A percentile compares a stretch with the other conserved stretches of the same genome.
These are phyloP conservation scores for Vitellaria paradoxa DNA, from an alignment of 179 eudicot species.

Conservation along the genomic window DNA sequence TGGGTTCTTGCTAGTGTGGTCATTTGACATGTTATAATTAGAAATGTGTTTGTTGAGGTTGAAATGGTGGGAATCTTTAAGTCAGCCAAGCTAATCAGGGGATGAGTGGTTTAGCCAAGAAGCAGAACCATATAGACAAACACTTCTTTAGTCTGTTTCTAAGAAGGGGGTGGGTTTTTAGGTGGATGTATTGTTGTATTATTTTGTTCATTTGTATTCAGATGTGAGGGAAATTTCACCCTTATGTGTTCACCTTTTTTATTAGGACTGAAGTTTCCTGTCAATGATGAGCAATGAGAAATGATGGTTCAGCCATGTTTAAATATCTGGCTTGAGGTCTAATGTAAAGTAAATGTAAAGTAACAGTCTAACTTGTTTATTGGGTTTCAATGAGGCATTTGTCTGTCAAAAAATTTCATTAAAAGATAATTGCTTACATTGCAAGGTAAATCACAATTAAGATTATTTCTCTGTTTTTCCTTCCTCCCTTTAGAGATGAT, in stretches of 20 bases:
- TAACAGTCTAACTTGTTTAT: neutral
- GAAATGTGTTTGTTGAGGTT: neutral
- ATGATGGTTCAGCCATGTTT: neutral
- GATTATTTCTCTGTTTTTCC: slow-evolving; percentile 21
- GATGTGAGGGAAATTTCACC: neutral
- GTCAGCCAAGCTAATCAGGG: neutral
- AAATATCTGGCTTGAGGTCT: neutral
- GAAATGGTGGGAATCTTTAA: neutral
- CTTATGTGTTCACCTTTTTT: neutral
- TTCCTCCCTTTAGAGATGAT: neutral
- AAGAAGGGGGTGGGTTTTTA: neutral
- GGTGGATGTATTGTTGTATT: neutral
- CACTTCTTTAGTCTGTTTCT: neutral
- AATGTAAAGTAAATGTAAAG: too few relatives aligned
- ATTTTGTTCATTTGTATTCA: neutral
- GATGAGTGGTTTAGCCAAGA: neutral
- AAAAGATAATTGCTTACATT: neutral
- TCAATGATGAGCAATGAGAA: neutral
- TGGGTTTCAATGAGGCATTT: neutral
- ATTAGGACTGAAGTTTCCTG: neutral
- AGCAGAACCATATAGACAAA: neutral
- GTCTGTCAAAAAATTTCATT: neutral
- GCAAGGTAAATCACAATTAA: slow-evolving; percentile 2
- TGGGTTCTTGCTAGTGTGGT: neutral
- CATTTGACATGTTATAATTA: neutral